phyloP scores from a whole-genome alignment of 345 rosid genomes.

The Orychophragmus violaceus region DNA sequence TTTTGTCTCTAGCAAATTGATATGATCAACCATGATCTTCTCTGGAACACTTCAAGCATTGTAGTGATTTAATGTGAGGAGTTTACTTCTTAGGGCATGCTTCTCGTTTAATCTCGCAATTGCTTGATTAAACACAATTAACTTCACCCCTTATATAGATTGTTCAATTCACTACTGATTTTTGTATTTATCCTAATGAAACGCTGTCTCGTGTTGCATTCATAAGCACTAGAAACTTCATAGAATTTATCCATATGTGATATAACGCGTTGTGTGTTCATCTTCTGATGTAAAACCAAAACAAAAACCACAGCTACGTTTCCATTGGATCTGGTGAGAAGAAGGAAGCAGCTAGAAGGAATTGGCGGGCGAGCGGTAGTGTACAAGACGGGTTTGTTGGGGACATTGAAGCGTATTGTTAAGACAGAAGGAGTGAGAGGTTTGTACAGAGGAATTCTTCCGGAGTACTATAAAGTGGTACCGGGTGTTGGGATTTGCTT shows the following conservation, averaged over 20 bases:
- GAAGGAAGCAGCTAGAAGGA: slow-evolving; percentile 91
- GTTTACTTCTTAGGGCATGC: background rate
- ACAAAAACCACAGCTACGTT: slow-evolving; percentile 58
- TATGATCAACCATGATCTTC: background rate
- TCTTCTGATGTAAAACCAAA: background rate
- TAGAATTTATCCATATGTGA: background rate
- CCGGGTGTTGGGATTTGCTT: slow-evolving; percentile 93
- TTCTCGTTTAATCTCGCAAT: background rate
- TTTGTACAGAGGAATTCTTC: slow-evolving; percentile 81
- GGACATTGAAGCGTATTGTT: slow-evolving; percentile 61
- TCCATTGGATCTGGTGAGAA: slow-evolving; percentile 89
- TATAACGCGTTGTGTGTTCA: background rate
- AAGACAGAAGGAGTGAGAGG: slow-evolving; percentile 65
- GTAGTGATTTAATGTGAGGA: background rate
- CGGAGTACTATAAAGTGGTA: slow-evolving; percentile 91
- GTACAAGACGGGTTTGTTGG: slow-evolving; percentile 63
- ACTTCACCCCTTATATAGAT: background rate
- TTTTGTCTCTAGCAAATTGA: background rate
- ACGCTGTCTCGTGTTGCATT: background rate
- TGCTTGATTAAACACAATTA: background rate
- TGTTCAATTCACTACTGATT: background rate
- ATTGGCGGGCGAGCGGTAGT: slow-evolving; percentile 70
- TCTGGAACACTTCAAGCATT: background rate
- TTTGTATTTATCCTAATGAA: background rate
- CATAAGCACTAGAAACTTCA: background rate